Base-by-base conservation (phyloP, 768 basidiomycete species). In the Gloeopeniophorella convolvens region DNA sequence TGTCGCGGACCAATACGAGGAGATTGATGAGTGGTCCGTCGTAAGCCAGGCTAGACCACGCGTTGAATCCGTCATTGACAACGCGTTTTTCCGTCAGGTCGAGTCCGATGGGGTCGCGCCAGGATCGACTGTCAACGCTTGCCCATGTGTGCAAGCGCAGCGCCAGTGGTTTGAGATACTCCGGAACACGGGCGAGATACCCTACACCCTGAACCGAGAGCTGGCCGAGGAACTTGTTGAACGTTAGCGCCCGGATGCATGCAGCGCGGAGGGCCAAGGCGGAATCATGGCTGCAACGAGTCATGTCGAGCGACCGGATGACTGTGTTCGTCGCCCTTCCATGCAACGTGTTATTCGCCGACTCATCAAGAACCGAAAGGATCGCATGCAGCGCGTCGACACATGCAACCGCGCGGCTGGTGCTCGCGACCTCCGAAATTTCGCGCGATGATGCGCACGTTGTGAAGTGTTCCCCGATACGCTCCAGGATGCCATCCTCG, bases 221-320 rank as follows among this genome's bases (percentile, higher is more conserved):
- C 27, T 35, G 21, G 13, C n/a, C 20, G 3, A 47, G 30, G 36
- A 47, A 30, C 7, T 47, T 47, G 27, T 30, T 27, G 28, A 39
- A 47, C 7, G 36, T 47, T 30, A 47, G 27, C n/a, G 45, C 45
- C 36, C 45, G 27, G 27, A 47, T 39, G 8, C 45, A 47, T 16
- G 36, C 36, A 20, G 45, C 45, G 20, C 45, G 45, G 20, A 47
- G 28, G 3, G 45, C 45, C 11, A 39, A 15, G 12, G 27, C 28
- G 10, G 36, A 39, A 24, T 39, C 36, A 8, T 47, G 45, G 24
- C 36, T 20, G 18, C 15, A 37, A 23, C 45, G 45, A 31, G 34
- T 26, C 20, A 21, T 30, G 28, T 47, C 45, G 5, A 37, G 30
- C n/a, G 36, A 47, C n/a, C 32, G 36, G 28, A 47, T 15, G 27